Evolutionary conservation across 371 early-diverging fungal genomes (phyloP), one percentile per base, ranked within the genome.

Genomic region (Coemansia sp.): DNA sequence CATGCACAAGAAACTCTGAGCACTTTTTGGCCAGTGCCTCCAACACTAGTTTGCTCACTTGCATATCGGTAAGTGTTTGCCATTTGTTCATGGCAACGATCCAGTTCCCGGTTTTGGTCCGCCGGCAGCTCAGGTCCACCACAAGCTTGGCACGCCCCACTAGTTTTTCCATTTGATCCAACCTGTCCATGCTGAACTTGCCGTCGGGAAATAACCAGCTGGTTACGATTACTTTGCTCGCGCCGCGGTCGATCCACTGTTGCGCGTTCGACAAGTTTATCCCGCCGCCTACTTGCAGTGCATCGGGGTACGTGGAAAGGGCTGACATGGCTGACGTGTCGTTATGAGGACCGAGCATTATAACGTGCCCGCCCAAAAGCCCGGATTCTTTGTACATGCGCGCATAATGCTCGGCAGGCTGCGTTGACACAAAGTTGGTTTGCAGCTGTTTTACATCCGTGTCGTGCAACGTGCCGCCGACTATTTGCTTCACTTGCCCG

Each of bases 401-500:
- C 5, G 96, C 94, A 67, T 91, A 97, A 75, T 92, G 87, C 18
- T 80, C 58, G 3, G 97, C 87, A 0, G 92, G 83, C 54, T 85
- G 91, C 90, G 79, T 84, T 0, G 97, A 90, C 0, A 95, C 93
- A 87, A 94, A 96, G 86, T 98, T 98, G 2, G 95, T 95, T 48
- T 85, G 83, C 25, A 95, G 85, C 5, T 25, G 47, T 9, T 55
- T 47, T 20, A 78, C 85, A 54, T 84, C 84, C 51, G 79, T 66
- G 71, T 93, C 93, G 64, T 78, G 85, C 21, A 97, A 85, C 25
- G 96, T 89, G 20, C 94, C 95, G 44, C 99, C 97, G 28, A 98
- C 96, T 65, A 97, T 97, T 77, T 98, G 99, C 83, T 98, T 98
- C 61, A 98, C 99, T 82, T 93, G 86, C 40, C 99, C 99, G 26